Base-by-base conservation (phyloP, 805 yeast species). In the Yamadazyma nakazawae region DNA sequence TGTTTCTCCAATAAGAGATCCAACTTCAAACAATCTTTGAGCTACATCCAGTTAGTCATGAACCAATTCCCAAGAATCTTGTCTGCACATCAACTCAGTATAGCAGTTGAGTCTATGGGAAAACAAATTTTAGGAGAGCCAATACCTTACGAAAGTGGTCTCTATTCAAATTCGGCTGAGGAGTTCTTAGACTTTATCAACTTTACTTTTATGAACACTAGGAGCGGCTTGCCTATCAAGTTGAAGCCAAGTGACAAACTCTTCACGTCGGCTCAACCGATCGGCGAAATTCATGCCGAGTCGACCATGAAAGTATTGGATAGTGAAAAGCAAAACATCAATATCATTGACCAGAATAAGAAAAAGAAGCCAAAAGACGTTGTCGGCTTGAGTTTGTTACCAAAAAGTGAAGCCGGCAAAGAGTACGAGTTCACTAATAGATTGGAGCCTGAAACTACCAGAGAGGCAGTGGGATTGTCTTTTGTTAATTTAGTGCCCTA, bases 101-200 rank as follows among this genome's bases (percentile, higher is more conserved):
- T 82, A 17, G 88, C 87, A 0, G 64, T 81, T 16, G 81, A 75
- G 53, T 74, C 82, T 0, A 62, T 83, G 25, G 79, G 85, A 0
- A 70, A 74, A 49, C 63, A 62, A 42, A 51, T 67, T 17, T 51
- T 72, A 43, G 57, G 68, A 0, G 52, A 50, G 11, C 66, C 70
- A 0, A 40, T 61, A 14, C 24, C n/a, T 1, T 53, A 55, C 37
- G 37, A 41, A 19, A 24, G 34, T 17, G 40, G 37, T 1, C 17
- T 19, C 10, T 42, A 50, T 46, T 34, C 44, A 5, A 52, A 48
- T 26, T 54, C 62, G 1, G 63, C 58, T 1, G 67, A 66, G 45
- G 66, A 68, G 43, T 66, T 81, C 30, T 55, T 81, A 12, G 68
- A 70, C 19, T 64, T 63, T 24, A 54, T 83, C 4, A 75, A 68